Evolutionary conservation across 176 grass and related monocot species (phyloP), one percentile per base, ranked within the genome.

Genomic region (Dendrocalamus sinicus): DNA sequence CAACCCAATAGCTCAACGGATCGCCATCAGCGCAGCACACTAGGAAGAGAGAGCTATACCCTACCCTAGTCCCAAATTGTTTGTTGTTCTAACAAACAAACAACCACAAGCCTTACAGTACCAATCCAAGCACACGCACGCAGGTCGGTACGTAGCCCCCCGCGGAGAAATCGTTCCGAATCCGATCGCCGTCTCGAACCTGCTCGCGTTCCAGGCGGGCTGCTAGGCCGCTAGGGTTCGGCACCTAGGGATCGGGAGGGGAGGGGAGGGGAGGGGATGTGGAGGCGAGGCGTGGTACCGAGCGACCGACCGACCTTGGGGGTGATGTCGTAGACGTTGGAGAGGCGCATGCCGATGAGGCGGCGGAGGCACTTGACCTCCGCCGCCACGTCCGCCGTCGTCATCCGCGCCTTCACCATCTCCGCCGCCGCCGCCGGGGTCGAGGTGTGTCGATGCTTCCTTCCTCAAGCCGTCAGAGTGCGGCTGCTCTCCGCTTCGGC

Each of bases 391-490:
- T 98, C 96, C 62, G 96, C 90, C 44, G 96, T 98, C 50, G 91
- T 98, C 96, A 95, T 98, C 54, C 96, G 82, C 23, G 93, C 90
- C 96, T 98, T 98, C 96, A 98, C 96, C 96, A 98, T 98, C 86
- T 86, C n/a, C 26, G 26, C 72, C 65, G 40, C 83, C 80, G 73
- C 62, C 46, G 80, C 83, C 57, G 12, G 7, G 44, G 44, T 12
- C 47, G 57, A 64, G 54, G 54, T 64, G 76, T 22, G 12, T 76
- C 15, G 51, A 53, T 43, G 32, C 74, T 77, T 79, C 77, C 55
- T 22, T 54, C 11, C 50, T 22, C 50, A 28, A 55, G 50, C 53
- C 6, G 41, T 70, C 8, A 20, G 37, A 39, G 37, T 39, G 37
- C 37, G 37, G 37, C 37, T 5, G 37, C 37, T 39, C 37, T 39